Base-by-base conservation (phyloP, 371 early-diverging fungal species). In the Cokeromyces recurvatus region DNA sequence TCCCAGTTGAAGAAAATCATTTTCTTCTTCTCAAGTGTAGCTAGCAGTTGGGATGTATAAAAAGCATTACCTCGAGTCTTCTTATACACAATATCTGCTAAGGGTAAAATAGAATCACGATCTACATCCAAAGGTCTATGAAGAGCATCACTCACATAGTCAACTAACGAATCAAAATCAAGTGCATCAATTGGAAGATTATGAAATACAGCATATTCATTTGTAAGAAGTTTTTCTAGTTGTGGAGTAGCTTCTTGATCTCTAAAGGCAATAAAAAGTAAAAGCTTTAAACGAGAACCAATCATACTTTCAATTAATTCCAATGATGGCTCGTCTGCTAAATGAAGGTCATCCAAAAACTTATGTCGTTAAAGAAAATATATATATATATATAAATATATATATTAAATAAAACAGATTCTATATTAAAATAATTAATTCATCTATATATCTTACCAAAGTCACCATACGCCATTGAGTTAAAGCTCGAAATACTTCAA, bases 1-100 rank as follows among this genome's bases (percentile, higher is more conserved):
- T 66, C 64, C 74, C 74, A 73, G 41, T 73, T 58, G 46, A 68
- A 73, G 36, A 64, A 73, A 12, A 73, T 73, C 3, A 69, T 42
- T 31, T 60, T 64, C 35, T 73, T 69, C 25, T 67, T 66, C 42
- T 68, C 72, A 19, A 68, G 49, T 6, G 68, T 57, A 17, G 50
- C 46, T 9, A 73, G 45, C 29, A 69, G 43, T 38, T 73, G 74
- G 2, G 64, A 43, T 12, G 58, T 57, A 29, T 73, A 73, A 32
- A 73, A 69, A 10, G 68, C 64, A 34, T 69, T 73, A 24, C 74
- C 74, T 31, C 57, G 53, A 0, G 70, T 66, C 20, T 64, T 64
- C 29, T 57, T 57, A 36, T 55, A 64, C 0, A 73, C 41, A 8
- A 67, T 44, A 2, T 73, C 62, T 3, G 64, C 67, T 10, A 73